Evolutionary conservation across 2,329 filamentous ascomycete genomes (phyloP), one percentile per base, ranked within the genome.

Genomic region (Colletotrichum sublineola): DNA sequence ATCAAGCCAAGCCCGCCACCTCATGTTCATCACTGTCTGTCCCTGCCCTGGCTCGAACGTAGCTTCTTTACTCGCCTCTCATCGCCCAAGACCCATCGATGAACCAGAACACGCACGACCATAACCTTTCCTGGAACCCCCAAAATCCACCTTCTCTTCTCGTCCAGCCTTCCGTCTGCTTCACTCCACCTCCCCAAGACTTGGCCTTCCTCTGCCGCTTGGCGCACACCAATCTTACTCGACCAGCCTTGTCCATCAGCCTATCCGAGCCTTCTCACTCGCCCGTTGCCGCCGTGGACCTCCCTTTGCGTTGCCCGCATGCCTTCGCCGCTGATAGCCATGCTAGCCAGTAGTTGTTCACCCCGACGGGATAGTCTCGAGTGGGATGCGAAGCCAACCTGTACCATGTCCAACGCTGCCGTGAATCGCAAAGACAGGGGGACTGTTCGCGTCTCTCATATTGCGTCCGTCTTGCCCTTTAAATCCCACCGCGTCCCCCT

Each of bases 131-230:
- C 60, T 65, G 66, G 33, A 60, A 38, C 24, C 29, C 56, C 48
- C 60, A 50, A 52, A 24, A 63, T 56, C 24, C 70, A 73, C 70
- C 70, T 73, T 69, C 70, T 73, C 46, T 73, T 73, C 66, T 73
- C 33, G 70, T 73, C 60, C 33, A 69, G 60, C 66, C 12, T 64
- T 46, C 66, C 60, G 70, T 52, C 31, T 65, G 55, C 70, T 73
- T 69, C 55, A 70, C 70, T 73, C 70, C 70, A 73, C 66, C 60
- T 65, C 60, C 60, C 61, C 66, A 56, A 73, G 66, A 56, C 70
- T 73, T 73, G 66, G 70, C 70, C 66, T 44, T 73, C 66, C 70
- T 69, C n/a, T 73, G 24, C 15, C 38, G 44, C 70, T 73, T 73
- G 70, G 70, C 66, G 48, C 5, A 44, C 55, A 61, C 46, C 55